Conservation (phyloP, 768 basidiomycete genomes). For the Tulasnella sp. region DNA sequence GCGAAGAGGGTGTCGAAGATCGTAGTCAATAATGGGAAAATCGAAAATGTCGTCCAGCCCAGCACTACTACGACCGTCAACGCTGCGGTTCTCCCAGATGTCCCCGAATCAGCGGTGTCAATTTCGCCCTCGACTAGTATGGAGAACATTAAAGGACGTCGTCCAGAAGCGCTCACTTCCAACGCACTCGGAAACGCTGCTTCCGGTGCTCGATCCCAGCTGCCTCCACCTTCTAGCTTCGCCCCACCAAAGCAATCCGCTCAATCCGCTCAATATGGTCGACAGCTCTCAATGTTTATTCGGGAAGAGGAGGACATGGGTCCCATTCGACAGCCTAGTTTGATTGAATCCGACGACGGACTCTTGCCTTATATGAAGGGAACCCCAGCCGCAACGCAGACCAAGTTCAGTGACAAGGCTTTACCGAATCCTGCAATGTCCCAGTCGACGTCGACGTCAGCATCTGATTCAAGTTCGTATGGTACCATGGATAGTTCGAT, state of each 20-base stretch:
- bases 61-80: background rate
- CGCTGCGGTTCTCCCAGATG: background rate
- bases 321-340: background rate
- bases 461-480: background rate
- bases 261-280: background rate
- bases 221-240: background rate
- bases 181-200: too few relatives aligned
- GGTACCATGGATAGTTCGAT: background rate
- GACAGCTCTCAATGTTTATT: background rate
- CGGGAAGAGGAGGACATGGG: background rate
- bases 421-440: background rate
- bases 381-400: background rate
- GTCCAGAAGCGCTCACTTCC: too few relatives aligned
- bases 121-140: too few relatives aligned
- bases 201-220: too few relatives aligned
- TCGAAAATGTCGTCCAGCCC: background rate
- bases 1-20: background rate
- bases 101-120: too few relatives aligned
- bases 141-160: too few relatives aligned
- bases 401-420: background rate
- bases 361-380: slow-evolving; percentile 5
- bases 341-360: background rate
- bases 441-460: background rate
- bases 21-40: background rate
- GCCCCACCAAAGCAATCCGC: background rate